phyloP scores from a whole-genome alignment of 352 stramenopile genomes.

The Phytophthora ramorum region DNA sequence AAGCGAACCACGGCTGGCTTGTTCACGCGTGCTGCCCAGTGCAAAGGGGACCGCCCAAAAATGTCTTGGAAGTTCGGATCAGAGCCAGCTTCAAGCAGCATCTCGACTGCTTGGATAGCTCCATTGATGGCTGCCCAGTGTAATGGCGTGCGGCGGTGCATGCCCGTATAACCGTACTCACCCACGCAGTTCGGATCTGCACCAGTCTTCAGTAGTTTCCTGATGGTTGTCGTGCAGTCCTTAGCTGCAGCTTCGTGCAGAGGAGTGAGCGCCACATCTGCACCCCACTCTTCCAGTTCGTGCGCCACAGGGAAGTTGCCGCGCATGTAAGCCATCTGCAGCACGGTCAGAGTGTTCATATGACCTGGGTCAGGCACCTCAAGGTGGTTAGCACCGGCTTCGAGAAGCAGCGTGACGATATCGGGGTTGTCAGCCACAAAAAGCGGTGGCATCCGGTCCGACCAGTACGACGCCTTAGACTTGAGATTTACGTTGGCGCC shows the following conservation, averaged over 20 bases:
- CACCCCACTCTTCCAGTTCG: conserved; percentile 75
- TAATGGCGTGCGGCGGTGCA: conserved; percentile 74
- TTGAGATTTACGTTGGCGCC: conserved; percentile 67
- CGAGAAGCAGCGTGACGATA: conserved; percentile 65
- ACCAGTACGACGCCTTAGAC: conserved; percentile 70
- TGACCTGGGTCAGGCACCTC: conserved; percentile 68
- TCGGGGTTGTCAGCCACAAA: conserved; percentile 77
- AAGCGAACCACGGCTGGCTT: conserved; percentile 54
- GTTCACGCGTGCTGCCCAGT: conserved; percentile 74
- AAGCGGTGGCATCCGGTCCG: conserved; percentile 66
- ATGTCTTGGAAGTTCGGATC: conserved; percentile 80
- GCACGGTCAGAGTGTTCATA: conserved; percentile 76
- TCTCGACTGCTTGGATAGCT: conserved; percentile 40
- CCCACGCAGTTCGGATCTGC: conserved; percentile 73
- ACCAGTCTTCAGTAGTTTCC: conserved; percentile 53
- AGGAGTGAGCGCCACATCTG: conserved; percentile 72
- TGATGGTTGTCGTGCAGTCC: conserved; percentile 44
- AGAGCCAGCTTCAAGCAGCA: conserved; percentile 60
- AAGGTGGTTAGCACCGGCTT: conserved; percentile 73
- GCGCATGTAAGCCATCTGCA: conserved; percentile 72
- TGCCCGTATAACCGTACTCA: conserved; percentile 70
- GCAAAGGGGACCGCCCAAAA: conserved; percentile 63
- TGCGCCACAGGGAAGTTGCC: conserved; percentile 69
- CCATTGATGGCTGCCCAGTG: conserved; percentile 79
- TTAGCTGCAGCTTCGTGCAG: conserved; percentile 69